phyloP scores from a whole-genome alignment of 108 stramenopile species.

The Cylindrotheca closterium region DNA sequence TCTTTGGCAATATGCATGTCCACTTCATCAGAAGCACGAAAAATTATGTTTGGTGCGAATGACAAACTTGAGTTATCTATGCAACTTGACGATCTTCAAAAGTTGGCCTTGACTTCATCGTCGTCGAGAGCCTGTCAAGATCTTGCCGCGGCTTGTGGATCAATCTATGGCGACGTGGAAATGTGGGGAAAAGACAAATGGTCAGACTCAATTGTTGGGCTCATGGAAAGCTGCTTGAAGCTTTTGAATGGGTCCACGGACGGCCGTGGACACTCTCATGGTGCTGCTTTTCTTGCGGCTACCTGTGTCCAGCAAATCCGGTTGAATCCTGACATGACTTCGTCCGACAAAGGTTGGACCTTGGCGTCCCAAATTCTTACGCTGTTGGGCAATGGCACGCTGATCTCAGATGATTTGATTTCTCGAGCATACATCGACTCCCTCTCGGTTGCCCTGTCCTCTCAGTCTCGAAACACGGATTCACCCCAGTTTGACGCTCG shows the following conservation, averaged over 20 bases:
- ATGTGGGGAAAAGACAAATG: conserved; percentile 27
- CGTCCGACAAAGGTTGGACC: conserved; percentile 27
- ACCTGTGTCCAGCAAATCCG: conserved; percentile 44
- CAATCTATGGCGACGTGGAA: conserved; percentile 22
- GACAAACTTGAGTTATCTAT: background rate
- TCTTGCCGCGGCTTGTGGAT: conserved; percentile 51
- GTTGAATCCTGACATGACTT: conserved; percentile 12
- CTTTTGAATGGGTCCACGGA: conserved; percentile 2
- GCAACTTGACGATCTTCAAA: background rate
- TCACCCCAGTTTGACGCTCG: conserved; percentile 48
- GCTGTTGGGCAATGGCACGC: conserved; percentile 49
- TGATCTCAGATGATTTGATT: conserved; percentile 54
- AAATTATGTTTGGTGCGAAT: conserved; percentile 25
- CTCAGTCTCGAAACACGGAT: conserved; percentile 31
- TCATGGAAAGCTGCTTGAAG: conserved; percentile 10
- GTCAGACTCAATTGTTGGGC: conserved; percentile 18
- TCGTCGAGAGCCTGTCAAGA: conserved; percentile 73
- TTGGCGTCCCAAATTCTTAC: conserved; percentile 30
- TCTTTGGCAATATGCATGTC: conserved; percentile 41
- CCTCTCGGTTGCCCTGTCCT: conserved; percentile 58
- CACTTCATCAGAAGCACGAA: conserved; percentile 52
- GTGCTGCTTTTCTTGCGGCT: conserved; percentile 68
- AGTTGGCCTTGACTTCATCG: conserved; percentile 22
- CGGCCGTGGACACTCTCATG: conserved; percentile 58
- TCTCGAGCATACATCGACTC: conserved; percentile 65